Percentiles rank a stretch among this genome's conserved stretches.
phyloP scores from a whole-genome alignment of 116 monocot species.

The Phalaenopsis hybrid region DNA sequence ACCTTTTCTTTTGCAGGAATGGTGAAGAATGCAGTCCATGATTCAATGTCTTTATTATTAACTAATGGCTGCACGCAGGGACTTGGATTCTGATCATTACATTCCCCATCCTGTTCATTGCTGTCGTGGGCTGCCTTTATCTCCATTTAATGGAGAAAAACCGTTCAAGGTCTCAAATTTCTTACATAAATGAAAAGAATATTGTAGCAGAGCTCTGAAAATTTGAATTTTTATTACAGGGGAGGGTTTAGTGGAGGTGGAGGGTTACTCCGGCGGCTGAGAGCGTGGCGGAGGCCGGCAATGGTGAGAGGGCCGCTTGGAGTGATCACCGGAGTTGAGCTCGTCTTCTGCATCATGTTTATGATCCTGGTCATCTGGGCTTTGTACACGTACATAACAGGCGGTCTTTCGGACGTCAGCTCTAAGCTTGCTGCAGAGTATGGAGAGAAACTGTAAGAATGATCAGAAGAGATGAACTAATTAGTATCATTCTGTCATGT shows the following conservation, averaged over 20 bases:
- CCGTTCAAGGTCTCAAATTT: constrained; percentile 11
- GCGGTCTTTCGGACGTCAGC: constrained; percentile 13
- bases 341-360: constrained; percentile 47
- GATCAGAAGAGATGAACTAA: too few relatives aligned
- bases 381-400: constrained; percentile 26
- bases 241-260: constrained; percentile 1
- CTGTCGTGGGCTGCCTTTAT: constrained; percentile 53
- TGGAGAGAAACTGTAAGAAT: constrained; percentile 31
- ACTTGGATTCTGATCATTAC: constrained; percentile 32
- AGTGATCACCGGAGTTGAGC: constrained; percentile 43
- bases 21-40: not conserved
- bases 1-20: not conserved
- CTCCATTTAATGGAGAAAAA: constrained; percentile 29
- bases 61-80: constrained; percentile 22
- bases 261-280: not conserved
- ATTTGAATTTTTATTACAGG: not conserved
- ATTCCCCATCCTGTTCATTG: constrained; percentile 56
- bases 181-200: too few relatives aligned
- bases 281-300: constrained; percentile 49
- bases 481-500: too few relatives aligned
- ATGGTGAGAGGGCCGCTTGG: constrained; percentile 62
- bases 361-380: constrained; percentile 47
- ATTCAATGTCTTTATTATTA: too few relatives aligned
- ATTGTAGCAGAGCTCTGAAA: not conserved
- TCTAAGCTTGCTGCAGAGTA: not conserved